phyloP scores from a whole-genome alignment of 148 eudicot species.

The Cornus suecica region DNA sequence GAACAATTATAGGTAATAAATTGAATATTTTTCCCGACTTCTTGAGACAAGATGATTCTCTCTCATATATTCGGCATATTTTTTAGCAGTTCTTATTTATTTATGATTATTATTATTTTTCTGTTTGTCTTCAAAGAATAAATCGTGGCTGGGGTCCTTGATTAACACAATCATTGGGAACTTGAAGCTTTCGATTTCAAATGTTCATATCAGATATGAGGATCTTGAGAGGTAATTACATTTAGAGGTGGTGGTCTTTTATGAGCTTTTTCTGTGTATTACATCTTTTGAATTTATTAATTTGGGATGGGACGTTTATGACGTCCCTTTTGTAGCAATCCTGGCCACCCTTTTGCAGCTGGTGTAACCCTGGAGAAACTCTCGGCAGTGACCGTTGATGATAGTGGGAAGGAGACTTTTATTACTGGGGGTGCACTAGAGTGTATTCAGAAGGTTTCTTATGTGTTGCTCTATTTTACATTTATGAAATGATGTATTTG shows the following conservation, averaged over 20 bases:
- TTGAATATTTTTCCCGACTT: background rate
- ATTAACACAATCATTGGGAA: conserved; percentile 93
- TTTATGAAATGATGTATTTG: background rate
- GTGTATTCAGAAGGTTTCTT: conserved; percentile 73
- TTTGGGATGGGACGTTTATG: conserved; percentile 18
- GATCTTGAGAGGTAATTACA: conserved; percentile 82
- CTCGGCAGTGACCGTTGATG: conserved; percentile 90
- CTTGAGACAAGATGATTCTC: background rate
- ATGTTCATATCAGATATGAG: conserved; percentile 96
- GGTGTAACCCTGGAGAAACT: conserved; percentile 87
- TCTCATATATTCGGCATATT: background rate
- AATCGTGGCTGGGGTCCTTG: conserved; percentile 92
- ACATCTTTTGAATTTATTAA: conserved; percentile 10
- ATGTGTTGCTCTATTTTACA: background rate
- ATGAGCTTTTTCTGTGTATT: too few species aligned
- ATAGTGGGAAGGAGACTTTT: conserved; percentile 84
- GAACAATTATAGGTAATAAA: background rate
- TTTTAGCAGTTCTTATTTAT: background rate
- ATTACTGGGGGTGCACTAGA: conserved; percentile 86
- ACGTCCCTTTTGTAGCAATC: conserved; percentile 53
- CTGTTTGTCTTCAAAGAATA: conserved; percentile 51
- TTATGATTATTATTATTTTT: conserved; percentile 15
- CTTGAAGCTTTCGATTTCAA: conserved; percentile 94
- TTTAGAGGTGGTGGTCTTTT: too few species aligned
- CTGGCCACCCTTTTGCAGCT: conserved; percentile 91